phyloP scores from a whole-genome alignment of 495 filamentous ascomycete genomes.

The Neurospora sp. region DNA sequence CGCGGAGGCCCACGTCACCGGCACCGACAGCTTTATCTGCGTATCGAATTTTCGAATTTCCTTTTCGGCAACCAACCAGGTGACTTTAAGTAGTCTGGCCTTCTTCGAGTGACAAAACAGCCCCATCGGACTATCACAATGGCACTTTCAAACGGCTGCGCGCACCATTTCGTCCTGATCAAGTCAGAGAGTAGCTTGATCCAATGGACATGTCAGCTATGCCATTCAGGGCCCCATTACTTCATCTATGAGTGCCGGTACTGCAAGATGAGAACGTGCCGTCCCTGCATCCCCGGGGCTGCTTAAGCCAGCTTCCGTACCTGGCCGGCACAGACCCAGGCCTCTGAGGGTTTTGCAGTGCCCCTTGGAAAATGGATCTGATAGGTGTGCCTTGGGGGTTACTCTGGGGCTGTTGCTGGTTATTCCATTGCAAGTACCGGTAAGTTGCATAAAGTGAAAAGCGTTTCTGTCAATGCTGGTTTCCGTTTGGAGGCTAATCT shows the following conservation, averaged over 20 bases:
- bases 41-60: neutral
- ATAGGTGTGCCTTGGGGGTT: neutral
- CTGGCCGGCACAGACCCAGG: neutral
- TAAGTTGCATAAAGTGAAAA: slow-evolving; percentile 10
- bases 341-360: neutral
- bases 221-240: slow-evolving; percentile 71
- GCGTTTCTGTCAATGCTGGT: neutral
- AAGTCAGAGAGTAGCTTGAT: slow-evolving; percentile 67
- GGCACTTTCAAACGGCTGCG: slow-evolving; percentile 54
- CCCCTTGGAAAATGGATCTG: neutral
- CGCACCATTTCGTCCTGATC: slow-evolving; percentile 64
- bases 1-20: neutral
- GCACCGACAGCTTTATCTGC: neutral
- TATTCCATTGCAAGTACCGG: slow-evolving; percentile 3
- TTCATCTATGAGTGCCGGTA: slow-evolving; percentile 71
- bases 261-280: slow-evolving; percentile 68
- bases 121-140: slow-evolving; percentile 23
- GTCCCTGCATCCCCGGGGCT: slow-evolving; percentile 51
- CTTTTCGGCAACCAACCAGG: neutral
- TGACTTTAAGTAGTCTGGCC: neutral
- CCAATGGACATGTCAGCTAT: slow-evolving; percentile 68
- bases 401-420: neutral
- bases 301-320: slow-evolving; percentile 7
- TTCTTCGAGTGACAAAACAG: neutral
- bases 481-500: neutral